A percentile compares a stretch with the other conserved stretches of the same genome.
Evolutionary conservation across 1,284 basidiomycete genomes (phyloP).

Genomic region (Clitocybe nebularis): DNA sequence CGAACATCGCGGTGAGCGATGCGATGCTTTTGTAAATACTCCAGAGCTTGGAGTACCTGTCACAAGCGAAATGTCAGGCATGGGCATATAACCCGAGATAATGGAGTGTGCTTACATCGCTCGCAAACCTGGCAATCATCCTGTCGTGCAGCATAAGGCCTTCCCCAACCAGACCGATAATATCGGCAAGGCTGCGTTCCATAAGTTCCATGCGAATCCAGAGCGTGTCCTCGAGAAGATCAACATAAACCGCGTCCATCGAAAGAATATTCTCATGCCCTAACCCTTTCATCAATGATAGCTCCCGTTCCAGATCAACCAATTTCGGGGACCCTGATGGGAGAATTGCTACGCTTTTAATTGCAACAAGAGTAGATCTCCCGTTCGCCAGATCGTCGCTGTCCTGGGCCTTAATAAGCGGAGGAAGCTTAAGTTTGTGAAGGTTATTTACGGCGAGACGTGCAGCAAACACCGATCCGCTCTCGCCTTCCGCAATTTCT

Average conservation of each 20-base stretch:
- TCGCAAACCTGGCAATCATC: slow-evolving; percentile 64
- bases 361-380: slow-evolving; percentile 52
- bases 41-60: slow-evolving; percentile 61
- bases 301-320: slow-evolving; percentile 54
- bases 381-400: slow-evolving; percentile 27
- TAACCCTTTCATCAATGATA: slow-evolving; percentile 51
- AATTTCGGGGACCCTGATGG: slow-evolving; percentile 60
- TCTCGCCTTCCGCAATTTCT: slow-evolving; percentile 78
- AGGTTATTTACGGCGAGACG: slow-evolving; percentile 35
- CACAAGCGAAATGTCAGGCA: slow-evolving; percentile 8
- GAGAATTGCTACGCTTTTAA: slow-evolving; percentile 64
- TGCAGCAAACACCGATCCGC: slow-evolving; percentile 68
- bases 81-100: too few species aligned
- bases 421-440: slow-evolving; percentile 33
- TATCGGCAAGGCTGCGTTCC: slow-evolving; percentile 78
- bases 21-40: slow-evolving; percentile 54
- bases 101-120: slow-evolving; percentile 51
- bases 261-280: slow-evolving; percentile 57
- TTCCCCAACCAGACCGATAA: slow-evolving; percentile 56
- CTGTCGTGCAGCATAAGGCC: slow-evolving; percentile 62
- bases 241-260: slow-evolving; percentile 68
- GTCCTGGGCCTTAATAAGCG: slow-evolving; percentile 31
- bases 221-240: slow-evolving; percentile 58
- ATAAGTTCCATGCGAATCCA: slow-evolving; percentile 86
- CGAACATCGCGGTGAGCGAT: slow-evolving; percentile 78